Evolutionary conservation across 2,329 filamentous ascomycete species (phyloP), one percentile per base, ranked within the genome.

Genomic region (Pestalotiopsis sp.): DNA sequence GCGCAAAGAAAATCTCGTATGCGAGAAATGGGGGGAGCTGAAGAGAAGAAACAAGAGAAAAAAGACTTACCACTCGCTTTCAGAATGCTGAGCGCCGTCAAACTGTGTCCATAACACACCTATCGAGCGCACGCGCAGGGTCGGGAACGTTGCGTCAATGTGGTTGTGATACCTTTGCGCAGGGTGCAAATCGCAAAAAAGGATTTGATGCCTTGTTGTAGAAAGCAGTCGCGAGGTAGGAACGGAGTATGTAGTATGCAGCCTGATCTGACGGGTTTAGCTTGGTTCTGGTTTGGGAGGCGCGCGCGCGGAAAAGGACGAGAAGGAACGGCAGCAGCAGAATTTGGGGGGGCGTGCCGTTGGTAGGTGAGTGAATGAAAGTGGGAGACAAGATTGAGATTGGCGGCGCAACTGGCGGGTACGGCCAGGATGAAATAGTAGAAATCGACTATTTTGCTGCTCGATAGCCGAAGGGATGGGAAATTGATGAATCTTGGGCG

Each of bases 391-490:
- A 52, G 45, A 23, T 62, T 38, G 27, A 38, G 59, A 41, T 62
- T 45, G 41, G 23, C 20, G 61, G 61, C n/a, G 41, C 20, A 25
- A 45, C 23, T 41, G 41, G 38, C 61, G 61, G 61, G 61, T 49
- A n/a, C n/a, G 38, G 61, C 38, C 25, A 64, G 61, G 38, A 64
- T 64, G 20, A 64, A 52, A 64, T 45, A 64, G 20, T 45, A 64
- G 27, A 52, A 52, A 38, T 64, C 61, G 61, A 64, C 61, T 49
- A 49, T 59, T 59, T 59, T 59, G n/a, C 57, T 17, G 61, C 38
- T 52, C 38, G 61, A 64, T 64, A 64, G 61, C 38, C 61, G 61
- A 64, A 52, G 61, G 61, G 61, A 64, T 61, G 61, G 61, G 61
- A 64, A 64, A 64, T 64, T 64, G 41, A 45, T 52, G 41, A 64